Evolutionary conservation across 1,284 basidiomycete genomes (phyloP).

Genomic region (Coniophora puteana): DNA sequence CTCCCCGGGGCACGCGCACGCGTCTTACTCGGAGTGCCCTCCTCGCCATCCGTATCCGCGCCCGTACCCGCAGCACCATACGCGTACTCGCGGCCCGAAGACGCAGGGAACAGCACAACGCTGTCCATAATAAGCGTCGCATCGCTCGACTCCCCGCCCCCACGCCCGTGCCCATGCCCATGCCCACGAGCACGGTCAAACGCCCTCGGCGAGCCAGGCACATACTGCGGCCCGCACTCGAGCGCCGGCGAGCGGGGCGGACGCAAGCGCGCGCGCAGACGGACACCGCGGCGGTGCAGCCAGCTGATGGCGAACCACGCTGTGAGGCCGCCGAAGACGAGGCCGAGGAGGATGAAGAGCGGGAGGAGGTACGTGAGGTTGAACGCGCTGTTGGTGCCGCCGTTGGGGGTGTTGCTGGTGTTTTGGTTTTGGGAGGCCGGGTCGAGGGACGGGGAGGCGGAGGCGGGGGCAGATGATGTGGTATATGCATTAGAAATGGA

Average conservation of each 20-base stretch:
- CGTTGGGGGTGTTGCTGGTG: constrained; percentile 12
- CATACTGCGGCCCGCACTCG: constrained; percentile 36
- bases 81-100: too few species aligned
- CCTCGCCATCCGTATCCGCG: too few species aligned
- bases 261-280: not conserved
- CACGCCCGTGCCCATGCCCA: not conserved
- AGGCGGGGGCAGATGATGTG: constrained; percentile 42
- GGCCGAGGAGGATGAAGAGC: constrained; percentile 35
- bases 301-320: constrained; percentile 20
- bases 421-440: constrained; percentile 18
- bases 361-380: constrained; percentile 37
- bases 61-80: too few species aligned
- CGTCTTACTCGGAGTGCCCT: too few species aligned
- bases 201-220: constrained; percentile 11
- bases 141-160: too few species aligned
- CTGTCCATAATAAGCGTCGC: too few species aligned
- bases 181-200: too few species aligned
- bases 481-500: constrained; percentile 17
- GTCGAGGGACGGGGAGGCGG: constrained; percentile 22
- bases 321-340: constrained; percentile 29
- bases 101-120: too few species aligned
- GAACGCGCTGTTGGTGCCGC: constrained; percentile 14
- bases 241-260: constrained; percentile 17
- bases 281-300: constrained; percentile 2
- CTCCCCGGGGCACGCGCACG: too few species aligned